A percentile compares a stretch with the other conserved stretches of the same genome.
Evolutionary conservation across 176 grass and related monocot genomes (phyloP).

Genomic region (Puya raimondii): DNA sequence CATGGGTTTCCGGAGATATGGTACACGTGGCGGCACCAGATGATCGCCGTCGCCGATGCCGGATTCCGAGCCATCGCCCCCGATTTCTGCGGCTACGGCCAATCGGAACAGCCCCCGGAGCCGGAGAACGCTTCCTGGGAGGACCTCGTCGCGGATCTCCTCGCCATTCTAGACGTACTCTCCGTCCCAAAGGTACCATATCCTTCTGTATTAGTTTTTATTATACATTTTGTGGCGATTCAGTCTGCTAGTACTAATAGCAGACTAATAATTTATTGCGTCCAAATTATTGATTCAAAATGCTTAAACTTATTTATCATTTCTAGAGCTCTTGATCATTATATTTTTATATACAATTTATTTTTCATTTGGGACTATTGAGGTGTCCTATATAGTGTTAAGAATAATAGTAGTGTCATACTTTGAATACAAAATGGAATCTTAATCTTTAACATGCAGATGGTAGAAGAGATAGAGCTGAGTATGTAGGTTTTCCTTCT

Average conservation of each 20-base stretch:
- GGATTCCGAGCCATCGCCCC: conserved; percentile 34
- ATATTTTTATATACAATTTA: too few species aligned
- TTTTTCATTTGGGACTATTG: too few species aligned
- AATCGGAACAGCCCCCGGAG: conserved; percentile 27
- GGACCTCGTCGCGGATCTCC: conserved; percentile 8
- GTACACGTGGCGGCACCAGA: conserved; percentile 39
- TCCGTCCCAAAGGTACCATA: conserved; percentile 22
- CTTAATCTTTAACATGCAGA: too few species aligned
- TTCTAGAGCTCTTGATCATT: not conserved
- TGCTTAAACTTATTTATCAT: not conserved
- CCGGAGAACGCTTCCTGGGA: conserved; percentile 18
- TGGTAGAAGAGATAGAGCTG: too few species aligned
- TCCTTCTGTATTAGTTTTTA: not conserved
- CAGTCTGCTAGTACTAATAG: not conserved
- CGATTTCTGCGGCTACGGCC: conserved; percentile 32
- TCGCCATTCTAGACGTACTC: conserved; percentile 5
- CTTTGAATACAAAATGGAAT: too few species aligned
- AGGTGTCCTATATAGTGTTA: too few species aligned
- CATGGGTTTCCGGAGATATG: conserved; percentile 45
- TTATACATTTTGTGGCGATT: not conserved
- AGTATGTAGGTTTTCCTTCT: too few species aligned
- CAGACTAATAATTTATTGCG: too few species aligned
- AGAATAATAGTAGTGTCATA: too few species aligned
- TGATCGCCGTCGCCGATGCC: conserved; percentile 24
- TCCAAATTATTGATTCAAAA: too few species aligned